Base-by-base conservation (phyloP, 208 protist genomes). In the Acanthamoeba triangularis region DNA sequence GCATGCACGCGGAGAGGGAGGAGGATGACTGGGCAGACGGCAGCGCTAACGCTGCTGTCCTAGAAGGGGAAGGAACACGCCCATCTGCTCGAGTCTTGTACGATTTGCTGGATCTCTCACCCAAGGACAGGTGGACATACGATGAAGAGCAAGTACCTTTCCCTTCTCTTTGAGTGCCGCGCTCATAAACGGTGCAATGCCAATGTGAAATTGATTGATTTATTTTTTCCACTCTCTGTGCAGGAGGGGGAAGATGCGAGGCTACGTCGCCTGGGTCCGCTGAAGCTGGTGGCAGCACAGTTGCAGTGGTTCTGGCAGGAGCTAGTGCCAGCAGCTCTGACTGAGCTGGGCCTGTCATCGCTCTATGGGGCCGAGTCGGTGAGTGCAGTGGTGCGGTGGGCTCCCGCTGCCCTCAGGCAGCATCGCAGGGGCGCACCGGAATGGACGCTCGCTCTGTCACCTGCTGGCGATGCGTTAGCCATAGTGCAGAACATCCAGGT, bases 41-140 rank as follows among this genome's bases (percentile, higher is more conserved):
- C 44, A 47, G 44, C n/a, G n/a, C n/a, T n/a, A n/a, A n/a, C 3
- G 44, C 44, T 47, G n/a, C n/a, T n/a, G n/a, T n/a, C n/a, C n/a
- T n/a, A 47, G 44, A 47, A 47, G 41, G 3, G 44, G 44, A 47
- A 47, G 44, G 44, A 47, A 13, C 44, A 47, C 44, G 44, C 44
- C 44, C 44, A 47, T 47, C 44, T 47, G 44, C 44, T 47, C 44
- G 85, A 30, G 61, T 92, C 14, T 69, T 92, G 37, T 74, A 74
- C 85, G 85, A 92, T 69, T 30, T 92, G 85, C 14, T 92, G 35
- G 85, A 92, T 69, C 85, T 92, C 33, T 92, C 85, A 20, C 85
- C 85, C 74, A 92, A 92, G 52, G 85, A 69, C 52, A 28, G 85
- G 11, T 92, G 85, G 85, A 92, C 56, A n/a, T 92, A 92, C 28